phyloP scores from a whole-genome alignment of 1,139 yeast species.

The Taiozyma onychis region DNA sequence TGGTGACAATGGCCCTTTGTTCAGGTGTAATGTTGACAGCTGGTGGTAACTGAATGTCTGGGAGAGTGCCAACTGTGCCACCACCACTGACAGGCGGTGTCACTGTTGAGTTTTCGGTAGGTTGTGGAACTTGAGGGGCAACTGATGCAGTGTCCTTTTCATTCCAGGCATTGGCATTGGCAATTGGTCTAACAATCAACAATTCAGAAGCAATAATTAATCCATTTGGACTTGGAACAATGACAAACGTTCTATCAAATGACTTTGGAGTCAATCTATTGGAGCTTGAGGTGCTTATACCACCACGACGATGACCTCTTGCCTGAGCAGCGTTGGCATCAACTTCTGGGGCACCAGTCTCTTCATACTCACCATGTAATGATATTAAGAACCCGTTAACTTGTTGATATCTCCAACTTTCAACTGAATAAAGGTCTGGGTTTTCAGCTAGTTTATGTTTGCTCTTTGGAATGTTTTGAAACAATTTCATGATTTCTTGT shows the following conservation, averaged over 20 bases:
- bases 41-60: slow-evolving; percentile 28
- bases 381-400: slow-evolving; percentile 72
- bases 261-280: slow-evolving; percentile 54
- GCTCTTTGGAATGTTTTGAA: slow-evolving; percentile 67
- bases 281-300: slow-evolving; percentile 24
- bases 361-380: slow-evolving; percentile 82
- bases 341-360: slow-evolving; percentile 47
- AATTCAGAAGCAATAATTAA: slow-evolving; percentile 83
- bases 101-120: slow-evolving; percentile 11
- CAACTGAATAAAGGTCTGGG: slow-evolving; percentile 70
- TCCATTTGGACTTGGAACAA: slow-evolving; percentile 67
- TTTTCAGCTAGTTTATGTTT: slow-evolving; percentile 60
- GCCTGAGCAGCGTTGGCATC: slow-evolving; percentile 20
- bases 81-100: slow-evolving; percentile 9
- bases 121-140: slow-evolving; percentile 3
- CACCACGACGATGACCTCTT: slow-evolving; percentile 28
- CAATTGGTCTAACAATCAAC: slow-evolving; percentile 58
- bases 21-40: slow-evolving; percentile 25
- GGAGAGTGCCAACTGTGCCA: slow-evolving; percentile 2
- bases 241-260: slow-evolving; percentile 84
- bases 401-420: slow-evolving; percentile 66
- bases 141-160: slow-evolving; percentile 7
- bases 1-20: slow-evolving; percentile 64
- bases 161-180: slow-evolving; percentile 57
- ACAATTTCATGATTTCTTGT: slow-evolving; percentile 54